A percentile compares a stretch with the other conserved stretches of the same genome.
These are phyloP conservation scores for Juglanconis oblonga DNA, from an alignment of 2,329 filamentous ascomycete genomes.

Conservation along the genomic window DNA sequence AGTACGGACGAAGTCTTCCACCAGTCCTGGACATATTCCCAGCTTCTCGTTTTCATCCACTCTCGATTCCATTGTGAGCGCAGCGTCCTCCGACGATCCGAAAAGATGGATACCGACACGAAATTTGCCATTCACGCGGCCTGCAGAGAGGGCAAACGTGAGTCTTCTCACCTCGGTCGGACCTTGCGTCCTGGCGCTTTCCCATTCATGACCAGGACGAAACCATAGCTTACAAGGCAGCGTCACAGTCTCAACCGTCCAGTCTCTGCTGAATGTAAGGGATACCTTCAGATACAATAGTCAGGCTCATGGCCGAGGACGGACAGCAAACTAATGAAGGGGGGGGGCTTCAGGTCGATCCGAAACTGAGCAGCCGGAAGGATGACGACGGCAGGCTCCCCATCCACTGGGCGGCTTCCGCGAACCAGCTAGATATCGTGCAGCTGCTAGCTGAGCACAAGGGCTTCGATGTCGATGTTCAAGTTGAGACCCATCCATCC, in stretches of 20 bases:
- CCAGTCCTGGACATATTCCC: neutral
- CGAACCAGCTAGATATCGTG: slow-evolving; percentile 74
- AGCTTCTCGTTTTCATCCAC: neutral
- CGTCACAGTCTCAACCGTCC: slow-evolving; percentile 63
- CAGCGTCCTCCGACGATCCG: neutral
- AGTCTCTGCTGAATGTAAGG: slow-evolving; percentile 69
- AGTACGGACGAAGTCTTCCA: too few species aligned
- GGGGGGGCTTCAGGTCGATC: slow-evolving; percentile 60
- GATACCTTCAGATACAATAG: neutral
- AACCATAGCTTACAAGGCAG: neutral
- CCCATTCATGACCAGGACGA: too few species aligned
- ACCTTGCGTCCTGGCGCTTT: neutral
- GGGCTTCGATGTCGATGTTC: slow-evolving; percentile 78
- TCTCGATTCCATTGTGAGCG: neutral
- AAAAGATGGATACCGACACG: slow-evolving; percentile 37
- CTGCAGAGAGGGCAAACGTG: slow-evolving; percentile 80
- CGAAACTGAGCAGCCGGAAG: slow-evolving; percentile 66
- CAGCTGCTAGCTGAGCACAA: slow-evolving; percentile 67
- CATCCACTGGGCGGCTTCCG: slow-evolving; percentile 90
- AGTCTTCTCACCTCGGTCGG: slow-evolving; percentile 24
- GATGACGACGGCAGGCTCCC: slow-evolving; percentile 89
- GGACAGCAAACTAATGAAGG: neutral
- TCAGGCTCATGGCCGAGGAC: neutral
- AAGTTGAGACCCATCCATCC: slow-evolving; percentile 43
- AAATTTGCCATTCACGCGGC: slow-evolving; percentile 87